Base-by-base conservation (phyloP, 2,329 filamentous ascomycete genomes). In the Ophiostoma perfectum region DNA sequence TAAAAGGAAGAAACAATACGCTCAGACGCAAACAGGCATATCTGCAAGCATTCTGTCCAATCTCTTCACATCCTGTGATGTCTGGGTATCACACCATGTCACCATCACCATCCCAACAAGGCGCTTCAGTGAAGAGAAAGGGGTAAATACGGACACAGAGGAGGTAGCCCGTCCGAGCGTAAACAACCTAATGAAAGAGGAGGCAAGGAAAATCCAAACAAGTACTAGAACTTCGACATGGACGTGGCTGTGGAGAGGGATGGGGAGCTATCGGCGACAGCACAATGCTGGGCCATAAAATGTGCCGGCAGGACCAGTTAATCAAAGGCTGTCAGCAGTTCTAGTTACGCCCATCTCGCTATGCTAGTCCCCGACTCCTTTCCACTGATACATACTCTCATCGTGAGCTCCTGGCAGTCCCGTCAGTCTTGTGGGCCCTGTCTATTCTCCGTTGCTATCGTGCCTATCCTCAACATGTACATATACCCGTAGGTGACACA, bases 1-100 rank as follows among this genome's bases (percentile, higher is more conserved):
- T 18, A 55, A 55, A 55, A 55, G n/a, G 11, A 5, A 27, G 49
- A 55, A 55, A 55, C 49, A 55, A 55, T 55, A 55, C 49, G 49
- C 49, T 55, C 49, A 55, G 49, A 55, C 49, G 12, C 7, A 55
- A 55, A 55, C 49, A 55, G 27, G 12, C 9, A 0, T 55, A 11
- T 55, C 7, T 55, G 8, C 6, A 55, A 27, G 8, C 6, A 27
- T 27, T 27, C 27, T 7, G 18, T 27, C 18, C 49, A 27, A 9
- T 55, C 49, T 55, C 18, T 55, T n/a, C 18, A 55, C n/a, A 55
- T 55, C 49, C 27, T 55, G 49, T 55, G 49, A 55, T 55, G 49
- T 55, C n/a, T 9, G 49, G 12, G 49, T 7, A 55, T 55, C 49
- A 55, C 49, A 55, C 49, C 8, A 55, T 55, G 49, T 55, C 49